A percentile compares a stretch with the other conserved stretches of the same genome.
Conservation (phyloP, 2,329 filamentous ascomycete species). For the Penicillium fuscoglaucum region DNA sequence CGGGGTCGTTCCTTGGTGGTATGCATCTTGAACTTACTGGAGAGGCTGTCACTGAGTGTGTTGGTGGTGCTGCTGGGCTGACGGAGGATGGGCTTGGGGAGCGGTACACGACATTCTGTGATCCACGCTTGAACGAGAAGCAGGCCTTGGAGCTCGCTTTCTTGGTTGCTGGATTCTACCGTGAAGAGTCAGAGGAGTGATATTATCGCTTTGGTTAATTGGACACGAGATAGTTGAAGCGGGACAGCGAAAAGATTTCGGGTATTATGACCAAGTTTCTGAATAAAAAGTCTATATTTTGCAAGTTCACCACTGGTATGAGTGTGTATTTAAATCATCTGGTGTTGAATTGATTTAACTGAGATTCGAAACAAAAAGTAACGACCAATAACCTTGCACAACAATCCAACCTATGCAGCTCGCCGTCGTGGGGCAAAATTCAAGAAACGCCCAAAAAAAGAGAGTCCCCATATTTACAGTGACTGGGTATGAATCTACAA, state of each 20-base stretch:
- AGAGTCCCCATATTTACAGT: constrained; percentile 23
- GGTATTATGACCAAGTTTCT: background rate
- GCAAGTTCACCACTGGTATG: background rate
- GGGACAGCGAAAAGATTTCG: background rate
- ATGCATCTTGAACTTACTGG: constrained; percentile 95
- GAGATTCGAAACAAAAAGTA: background rate
- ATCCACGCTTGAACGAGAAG: constrained; percentile 94
- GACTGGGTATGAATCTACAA: constrained; percentile 16
- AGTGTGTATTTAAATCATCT: background rate
- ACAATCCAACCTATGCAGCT: background rate
- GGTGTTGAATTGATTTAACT: background rate
- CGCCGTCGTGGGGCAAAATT: background rate
- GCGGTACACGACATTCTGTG: constrained; percentile 95
- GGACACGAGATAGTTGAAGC: background rate
- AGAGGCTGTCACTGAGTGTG: constrained; percentile 93
- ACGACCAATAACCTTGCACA: background rate
- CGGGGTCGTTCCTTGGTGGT: constrained; percentile 84
- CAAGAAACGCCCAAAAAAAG: constrained; percentile 11
- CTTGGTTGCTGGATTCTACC: constrained; percentile 80
- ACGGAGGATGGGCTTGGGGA: constrained; percentile 84
- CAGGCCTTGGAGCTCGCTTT: constrained; percentile 95
- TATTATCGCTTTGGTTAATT: background rate
- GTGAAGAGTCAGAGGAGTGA: constrained; percentile 45
- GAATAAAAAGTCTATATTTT: background rate
- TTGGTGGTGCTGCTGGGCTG: constrained; percentile 83